Evolutionary conservation across 768 basidiomycete species (phyloP).

Genomic region (Russula vinacea): DNA sequence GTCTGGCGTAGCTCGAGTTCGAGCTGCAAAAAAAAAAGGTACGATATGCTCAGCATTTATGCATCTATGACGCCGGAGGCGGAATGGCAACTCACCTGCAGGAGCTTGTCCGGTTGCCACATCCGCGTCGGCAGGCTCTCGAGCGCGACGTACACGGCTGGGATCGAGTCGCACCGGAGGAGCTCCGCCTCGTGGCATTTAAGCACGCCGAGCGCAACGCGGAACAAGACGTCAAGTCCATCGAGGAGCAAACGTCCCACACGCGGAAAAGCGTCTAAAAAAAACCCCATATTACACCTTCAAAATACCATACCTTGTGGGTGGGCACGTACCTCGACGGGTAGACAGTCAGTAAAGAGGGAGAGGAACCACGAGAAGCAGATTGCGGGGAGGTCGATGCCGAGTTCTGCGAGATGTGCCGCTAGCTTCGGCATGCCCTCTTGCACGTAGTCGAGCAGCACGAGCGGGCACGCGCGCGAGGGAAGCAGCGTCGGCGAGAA

Average conservation of each 20-base stretch:
- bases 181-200: conserved; percentile 82
- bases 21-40: conserved; percentile 37
- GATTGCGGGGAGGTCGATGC: conserved; percentile 88
- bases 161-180: conserved; percentile 76
- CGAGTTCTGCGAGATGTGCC: conserved; percentile 70
- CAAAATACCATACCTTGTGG: neutral
- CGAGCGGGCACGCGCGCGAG: conserved; percentile 90
- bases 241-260: conserved; percentile 95
- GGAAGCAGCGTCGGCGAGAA: conserved; percentile 90
- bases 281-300: neutral
- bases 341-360: conserved; percentile 92
- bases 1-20: conserved; percentile 54
- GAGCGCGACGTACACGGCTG: conserved; percentile 84
- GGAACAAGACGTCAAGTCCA: conserved; percentile 86
- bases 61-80: too few species aligned
- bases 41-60: neutral
- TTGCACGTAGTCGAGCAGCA: conserved; percentile 83
- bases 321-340: conserved; percentile 66
- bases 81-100: conserved; percentile 78
- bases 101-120: conserved; percentile 89
- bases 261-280: conserved; percentile 85
- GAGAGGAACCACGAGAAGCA: conserved; percentile 99
- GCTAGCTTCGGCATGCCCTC: conserved; percentile 73
- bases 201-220: conserved; percentile 85
- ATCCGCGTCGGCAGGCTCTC: conserved; percentile 87